Conservation (phyloP, 2,329 filamentous ascomycete species). For the Ilyonectria sp. region DNA sequence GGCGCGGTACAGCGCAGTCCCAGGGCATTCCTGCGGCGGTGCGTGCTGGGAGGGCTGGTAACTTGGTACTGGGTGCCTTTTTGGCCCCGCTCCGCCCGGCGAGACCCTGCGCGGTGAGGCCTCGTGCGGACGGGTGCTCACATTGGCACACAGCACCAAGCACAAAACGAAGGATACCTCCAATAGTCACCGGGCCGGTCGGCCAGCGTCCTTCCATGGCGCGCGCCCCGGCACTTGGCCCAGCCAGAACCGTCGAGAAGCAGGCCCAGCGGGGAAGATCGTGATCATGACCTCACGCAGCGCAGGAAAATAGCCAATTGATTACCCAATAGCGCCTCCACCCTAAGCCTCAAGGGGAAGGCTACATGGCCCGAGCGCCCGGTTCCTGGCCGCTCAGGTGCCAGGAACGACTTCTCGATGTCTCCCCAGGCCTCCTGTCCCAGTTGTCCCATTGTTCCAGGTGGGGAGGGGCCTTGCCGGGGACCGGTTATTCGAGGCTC, state of each 20-base stretch:
- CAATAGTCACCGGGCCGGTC: slow-evolving; percentile 45
- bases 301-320: slow-evolving; percentile 44
- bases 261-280: slow-evolving; percentile 44
- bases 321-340: slow-evolving; percentile 53
- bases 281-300: slow-evolving; percentile 53
- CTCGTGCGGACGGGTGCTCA: slow-evolving; percentile 3
- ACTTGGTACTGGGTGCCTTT: slow-evolving; percentile 1
- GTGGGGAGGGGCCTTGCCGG: slow-evolving; percentile 39
- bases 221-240: slow-evolving; percentile 33
- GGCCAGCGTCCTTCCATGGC: slow-evolving; percentile 25
- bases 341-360: slow-evolving; percentile 51
- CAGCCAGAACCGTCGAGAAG: slow-evolving; percentile 50
- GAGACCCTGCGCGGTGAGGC: slow-evolving; percentile 12
- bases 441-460: slow-evolving; percentile 16
- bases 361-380: slow-evolving; percentile 46
- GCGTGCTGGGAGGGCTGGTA: not conserved
- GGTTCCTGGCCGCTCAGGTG: slow-evolving; percentile 52
- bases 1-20: slow-evolving; percentile 11
- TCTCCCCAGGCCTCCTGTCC: slow-evolving; percentile 26
- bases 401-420: slow-evolving; percentile 46
- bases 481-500: slow-evolving; percentile 56
- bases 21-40: slow-evolving; percentile 1
- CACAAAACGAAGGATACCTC: slow-evolving; percentile 1
- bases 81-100: not conserved
- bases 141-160: slow-evolving; percentile 12